Percentiles rank a stretch among this genome's conserved stretches.
Conservation (phyloP, 345 rosid genomes). For the Rhodamnia rubescens region DNA sequence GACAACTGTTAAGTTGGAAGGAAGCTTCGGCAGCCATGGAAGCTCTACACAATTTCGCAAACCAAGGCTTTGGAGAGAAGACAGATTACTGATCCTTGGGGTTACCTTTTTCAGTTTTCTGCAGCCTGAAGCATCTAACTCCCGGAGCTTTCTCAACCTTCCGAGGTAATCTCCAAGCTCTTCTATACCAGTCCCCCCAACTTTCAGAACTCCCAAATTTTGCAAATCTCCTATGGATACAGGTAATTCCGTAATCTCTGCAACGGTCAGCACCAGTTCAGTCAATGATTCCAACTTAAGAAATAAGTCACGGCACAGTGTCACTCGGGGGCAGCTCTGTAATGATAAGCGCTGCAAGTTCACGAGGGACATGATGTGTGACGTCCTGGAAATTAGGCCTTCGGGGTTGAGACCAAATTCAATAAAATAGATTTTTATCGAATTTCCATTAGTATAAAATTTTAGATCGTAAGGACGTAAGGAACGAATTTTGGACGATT, state of each 20-base stretch:
- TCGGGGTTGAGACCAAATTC: too few relatives aligned
- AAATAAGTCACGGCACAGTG: not conserved
- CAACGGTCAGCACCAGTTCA: accelerated
- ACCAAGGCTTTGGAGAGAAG: not conserved
- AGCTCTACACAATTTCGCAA: accelerated
- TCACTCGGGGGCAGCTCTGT: not conserved
- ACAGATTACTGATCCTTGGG: not conserved
- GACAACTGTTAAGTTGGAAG: not conserved
- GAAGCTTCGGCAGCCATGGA: not conserved
- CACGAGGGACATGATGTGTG: not conserved
- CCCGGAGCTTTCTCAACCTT: not conserved
- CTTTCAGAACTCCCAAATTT: not conserved
- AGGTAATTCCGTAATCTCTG: not conserved
- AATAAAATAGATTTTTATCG: too few relatives aligned
- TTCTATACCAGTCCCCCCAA: accelerated
- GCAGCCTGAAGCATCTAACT: not conserved
- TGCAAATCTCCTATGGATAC: not conserved
- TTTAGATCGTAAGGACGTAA: too few relatives aligned
- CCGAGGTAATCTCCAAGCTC: not conserved
- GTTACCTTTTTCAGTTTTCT: not conserved
- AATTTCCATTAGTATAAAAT: too few relatives aligned
- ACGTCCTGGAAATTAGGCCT: too few relatives aligned
- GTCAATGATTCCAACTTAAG: not conserved
- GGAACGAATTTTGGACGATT: too few relatives aligned
- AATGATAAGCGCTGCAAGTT: not conserved